These are phyloP conservation scores for Rhododendron mucronatum DNA, from an alignment of 148 eudicot species.

Conservation along the genomic window DNA sequence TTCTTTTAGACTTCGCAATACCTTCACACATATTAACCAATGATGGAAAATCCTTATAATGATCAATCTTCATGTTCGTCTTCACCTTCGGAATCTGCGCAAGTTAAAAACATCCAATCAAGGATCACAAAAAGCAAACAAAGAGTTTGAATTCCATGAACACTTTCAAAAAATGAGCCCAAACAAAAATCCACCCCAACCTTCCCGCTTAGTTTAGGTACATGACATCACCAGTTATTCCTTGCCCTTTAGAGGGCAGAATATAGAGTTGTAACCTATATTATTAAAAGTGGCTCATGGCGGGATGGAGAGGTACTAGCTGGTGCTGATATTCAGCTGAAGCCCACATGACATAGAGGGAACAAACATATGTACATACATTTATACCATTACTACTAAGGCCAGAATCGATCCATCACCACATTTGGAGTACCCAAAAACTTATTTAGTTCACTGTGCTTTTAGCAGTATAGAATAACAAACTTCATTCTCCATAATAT, in stretches of 20 bases:
- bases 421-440: neutral
- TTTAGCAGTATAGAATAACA: neutral
- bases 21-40: neutral
- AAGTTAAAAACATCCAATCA: constrained; percentile 3
- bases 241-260: neutral
- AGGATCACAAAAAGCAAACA: neutral
- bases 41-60: neutral
- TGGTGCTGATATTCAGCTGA: neutral
- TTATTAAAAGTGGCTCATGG: neutral
- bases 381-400: neutral
- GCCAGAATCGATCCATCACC: neutral
- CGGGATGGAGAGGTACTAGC: neutral
- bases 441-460: neutral
- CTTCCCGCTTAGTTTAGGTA: neutral
- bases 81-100: constrained; percentile 78
- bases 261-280: neutral
- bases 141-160: neutral
- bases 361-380: neutral
- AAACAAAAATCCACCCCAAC: neutral
- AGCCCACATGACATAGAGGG: neutral
- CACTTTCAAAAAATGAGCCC: neutral
- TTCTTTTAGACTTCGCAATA: neutral
- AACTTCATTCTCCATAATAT: neutral
- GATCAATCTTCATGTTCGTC: constrained; percentile 78
- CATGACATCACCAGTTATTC: neutral